phyloP scores from a whole-genome alignment of 495 filamentous ascomycete species.

The Baudoinia panamericana region DNA sequence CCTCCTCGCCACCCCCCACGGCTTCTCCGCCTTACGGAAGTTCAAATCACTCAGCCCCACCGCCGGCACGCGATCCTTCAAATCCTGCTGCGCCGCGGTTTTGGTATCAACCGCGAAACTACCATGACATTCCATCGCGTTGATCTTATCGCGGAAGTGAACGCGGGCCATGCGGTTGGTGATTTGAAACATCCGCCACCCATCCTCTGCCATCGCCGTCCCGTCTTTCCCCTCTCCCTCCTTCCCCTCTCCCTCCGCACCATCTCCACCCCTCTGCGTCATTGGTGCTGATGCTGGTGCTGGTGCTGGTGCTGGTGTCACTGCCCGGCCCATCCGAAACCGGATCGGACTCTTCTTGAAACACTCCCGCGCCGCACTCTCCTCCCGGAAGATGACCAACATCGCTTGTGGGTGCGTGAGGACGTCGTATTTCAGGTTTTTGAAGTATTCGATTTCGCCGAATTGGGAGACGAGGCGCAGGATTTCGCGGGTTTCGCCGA shows the following conservation, averaged over 20 bases:
- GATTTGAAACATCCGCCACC: constrained; percentile 24
- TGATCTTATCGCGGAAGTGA: constrained; percentile 29
- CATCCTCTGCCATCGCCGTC: neutral
- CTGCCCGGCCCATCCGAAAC: constrained; percentile 21
- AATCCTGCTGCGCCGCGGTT: constrained; percentile 22
- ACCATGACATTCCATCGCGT: constrained; percentile 29
- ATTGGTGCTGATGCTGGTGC: constrained; percentile 3
- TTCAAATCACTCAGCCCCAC: constrained; percentile 27
- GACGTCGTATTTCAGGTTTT: constrained; percentile 43
- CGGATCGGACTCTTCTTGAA: constrained; percentile 32
- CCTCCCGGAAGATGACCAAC: constrained; percentile 32
- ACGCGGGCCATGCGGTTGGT: constrained; percentile 23
- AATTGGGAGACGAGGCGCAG: constrained; percentile 58
- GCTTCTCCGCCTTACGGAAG: constrained; percentile 17
- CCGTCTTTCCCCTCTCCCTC: no score
- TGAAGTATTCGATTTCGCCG: constrained; percentile 65
- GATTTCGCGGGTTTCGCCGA: constrained; percentile 61
- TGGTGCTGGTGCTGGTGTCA: constrained; percentile 5
- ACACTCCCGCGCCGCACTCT: constrained; percentile 25
- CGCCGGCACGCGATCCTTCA: constrained; percentile 23
- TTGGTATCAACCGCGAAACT: constrained; percentile 22
- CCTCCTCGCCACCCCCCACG: constrained; percentile 17
- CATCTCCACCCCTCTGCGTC: no score
- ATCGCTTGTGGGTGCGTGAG: constrained; percentile 27
- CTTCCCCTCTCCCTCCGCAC: no score